Evolutionary conservation across 768 basidiomycete genomes (phyloP).

Genomic region (Amanita muscaria): DNA sequence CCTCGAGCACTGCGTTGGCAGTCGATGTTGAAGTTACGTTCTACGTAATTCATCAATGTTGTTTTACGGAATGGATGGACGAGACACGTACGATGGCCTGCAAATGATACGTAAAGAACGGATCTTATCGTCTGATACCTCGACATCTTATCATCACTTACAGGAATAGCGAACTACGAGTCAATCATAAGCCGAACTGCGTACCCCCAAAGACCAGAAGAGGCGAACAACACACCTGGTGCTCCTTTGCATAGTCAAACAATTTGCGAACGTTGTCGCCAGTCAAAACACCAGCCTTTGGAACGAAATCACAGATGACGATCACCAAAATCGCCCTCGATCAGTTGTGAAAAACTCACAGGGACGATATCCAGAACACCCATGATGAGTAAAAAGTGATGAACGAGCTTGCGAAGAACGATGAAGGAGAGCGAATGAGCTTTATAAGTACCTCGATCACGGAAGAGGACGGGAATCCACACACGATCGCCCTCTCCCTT

Average conservation of each 20-base stretch:
- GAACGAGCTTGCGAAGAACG: neutral
- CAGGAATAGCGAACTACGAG: constrained; percentile 73
- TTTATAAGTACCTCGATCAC: neutral
- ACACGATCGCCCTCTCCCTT: neutral
- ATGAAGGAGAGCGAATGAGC: neutral
- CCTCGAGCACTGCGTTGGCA: constrained; percentile 91
- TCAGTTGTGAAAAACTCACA: constrained; percentile 2
- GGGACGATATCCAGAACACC: constrained; percentile 8
- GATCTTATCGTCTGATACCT: neutral
- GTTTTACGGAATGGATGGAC: neutral
- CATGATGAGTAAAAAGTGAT: neutral
- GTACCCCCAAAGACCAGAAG: constrained; percentile 1
- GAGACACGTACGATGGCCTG: constrained; percentile 65
- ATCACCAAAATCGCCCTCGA: neutral
- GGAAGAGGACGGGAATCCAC: neutral
- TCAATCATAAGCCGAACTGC: constrained; percentile 3
- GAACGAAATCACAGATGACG: constrained; percentile 3
- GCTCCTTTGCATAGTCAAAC: constrained; percentile 86
- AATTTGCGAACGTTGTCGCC: constrained; percentile 93
- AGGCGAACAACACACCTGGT: constrained; percentile 62
- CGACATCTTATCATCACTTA: constrained; percentile 27
- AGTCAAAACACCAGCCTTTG: constrained; percentile 87
- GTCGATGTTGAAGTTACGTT: constrained; percentile 96
- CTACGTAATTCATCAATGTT: constrained; percentile 27
- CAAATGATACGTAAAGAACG: neutral